Evolutionary conservation across 1,284 basidiomycete species (phyloP), one percentile per base, ranked within the genome.

Genomic region (Papiliotrema laurentii): DNA sequence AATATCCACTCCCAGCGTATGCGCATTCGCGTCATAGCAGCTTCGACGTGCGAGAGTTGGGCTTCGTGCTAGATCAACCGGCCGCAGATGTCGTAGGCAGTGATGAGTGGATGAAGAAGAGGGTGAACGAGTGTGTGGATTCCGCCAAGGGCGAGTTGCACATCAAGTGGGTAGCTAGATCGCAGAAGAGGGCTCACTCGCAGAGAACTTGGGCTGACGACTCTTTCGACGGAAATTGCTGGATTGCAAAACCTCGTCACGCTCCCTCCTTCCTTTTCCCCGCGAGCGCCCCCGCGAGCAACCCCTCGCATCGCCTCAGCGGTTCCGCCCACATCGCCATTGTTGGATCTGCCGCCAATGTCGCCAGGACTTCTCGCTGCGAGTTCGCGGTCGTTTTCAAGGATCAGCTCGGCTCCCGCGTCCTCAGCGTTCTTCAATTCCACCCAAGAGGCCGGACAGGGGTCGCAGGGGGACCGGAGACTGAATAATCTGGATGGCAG

Each of bases 171-270:
- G 69, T 10, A 9, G 42, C 6, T 34, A 9, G 50, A 37, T 36
- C 47, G 40, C 21, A 45, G 13, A 4, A 10, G 13, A 19, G 4
- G 5, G 30, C 11, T 26, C 30, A 38, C 22, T 7, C 27, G 14
- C 44, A 67, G 66, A 26, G 47, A 52, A 18, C 45, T 35, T 25
- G 61, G 62, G 6, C 50, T 72, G 9, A 57, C 56, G 1, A 42
- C 27, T 0, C 40, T 72, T 5, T 70, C 68, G 1, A 66, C 65
- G 18, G 64, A 60, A 39, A 71, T 72, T 14, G 47, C 63, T 2
- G 69, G 71, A n/a, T 51, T 72, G 5, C 62, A 61, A 30, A 49
- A 72, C 38, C 56, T 72, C 11, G 70, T 72, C 31, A 71, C 62
- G 0, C 51, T 71, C 2, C 59, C 65, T 3, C 27, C 38, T 2